Evolutionary conservation across 257 asterid species (phyloP).

Genomic region (Fraxinus americana): DNA sequence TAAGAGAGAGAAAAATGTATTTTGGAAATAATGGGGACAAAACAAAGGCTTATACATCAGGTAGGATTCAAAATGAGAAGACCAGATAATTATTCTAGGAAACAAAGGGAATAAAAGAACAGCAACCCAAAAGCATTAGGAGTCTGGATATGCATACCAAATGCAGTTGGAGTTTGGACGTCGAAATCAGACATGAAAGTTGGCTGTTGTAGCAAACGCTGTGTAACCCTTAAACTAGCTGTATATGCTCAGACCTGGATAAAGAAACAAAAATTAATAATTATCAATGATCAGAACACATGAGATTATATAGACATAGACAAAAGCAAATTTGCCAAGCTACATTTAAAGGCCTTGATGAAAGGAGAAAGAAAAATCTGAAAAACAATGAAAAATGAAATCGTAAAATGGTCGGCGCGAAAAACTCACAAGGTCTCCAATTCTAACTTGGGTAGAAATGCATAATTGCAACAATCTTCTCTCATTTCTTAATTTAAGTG

Average conservation of each 20-base stretch:
- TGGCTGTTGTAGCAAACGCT: not conserved
- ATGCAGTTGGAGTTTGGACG: conserved; percentile 39
- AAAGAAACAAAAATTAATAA: not conserved
- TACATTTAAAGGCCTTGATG: not conserved
- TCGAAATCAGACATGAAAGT: conserved; percentile 49
- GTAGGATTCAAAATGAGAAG: not conserved
- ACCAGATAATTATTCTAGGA: not conserved
- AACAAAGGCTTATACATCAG: not conserved
- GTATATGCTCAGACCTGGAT: not conserved
- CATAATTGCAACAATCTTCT: not conserved
- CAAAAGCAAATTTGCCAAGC: not conserved
- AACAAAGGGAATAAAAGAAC: not conserved
- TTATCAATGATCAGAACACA: not conserved
- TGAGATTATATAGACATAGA: not conserved
- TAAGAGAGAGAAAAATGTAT: too few species aligned
- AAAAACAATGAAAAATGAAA: not conserved
- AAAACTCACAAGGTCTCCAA: not conserved
- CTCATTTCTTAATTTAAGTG: not conserved
- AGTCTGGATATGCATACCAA: conserved; percentile 29
- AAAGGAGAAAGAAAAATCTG: not conserved
- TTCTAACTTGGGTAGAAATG: not conserved
- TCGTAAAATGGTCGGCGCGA: not conserved
- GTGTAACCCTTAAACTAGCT: not conserved
- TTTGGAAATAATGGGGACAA: too few species aligned
- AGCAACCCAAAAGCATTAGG: not conserved